Percentiles rank a stretch among this genome's conserved stretches.
Conservation (phyloP, 345 rosid species). For the Anacardium occidentale region DNA sequence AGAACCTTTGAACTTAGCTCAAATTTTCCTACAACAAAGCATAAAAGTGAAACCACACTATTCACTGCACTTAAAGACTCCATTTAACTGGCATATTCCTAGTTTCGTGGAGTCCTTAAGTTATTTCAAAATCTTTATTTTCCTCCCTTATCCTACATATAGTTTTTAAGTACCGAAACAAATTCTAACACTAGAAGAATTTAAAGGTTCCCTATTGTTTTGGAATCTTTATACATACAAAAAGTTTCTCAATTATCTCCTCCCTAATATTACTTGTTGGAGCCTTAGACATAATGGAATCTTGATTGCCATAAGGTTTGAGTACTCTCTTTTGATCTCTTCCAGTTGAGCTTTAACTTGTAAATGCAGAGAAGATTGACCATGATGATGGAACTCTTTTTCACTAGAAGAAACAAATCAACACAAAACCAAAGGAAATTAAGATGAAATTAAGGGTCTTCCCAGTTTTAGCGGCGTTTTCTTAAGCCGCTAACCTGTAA, state of each 20-base stretch:
- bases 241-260: no score
- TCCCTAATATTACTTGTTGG: no score
- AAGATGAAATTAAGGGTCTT: no score
- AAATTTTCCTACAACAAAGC: no score
- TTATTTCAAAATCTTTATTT: background rate
- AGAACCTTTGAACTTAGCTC: no score
- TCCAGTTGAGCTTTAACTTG: constrained; percentile 60
- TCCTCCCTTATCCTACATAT: constrained; percentile 5
- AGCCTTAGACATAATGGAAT: no score
- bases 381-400: constrained; percentile 35
- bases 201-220: no score
- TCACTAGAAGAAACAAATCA: constrained; percentile 36
- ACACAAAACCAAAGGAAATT: background rate
- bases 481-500: no score
- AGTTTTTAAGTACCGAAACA: constrained; percentile 13
- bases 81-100: background rate
- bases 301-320: constrained; percentile 41
- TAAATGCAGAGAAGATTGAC: constrained; percentile 48
- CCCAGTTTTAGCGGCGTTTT: no score
- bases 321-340: constrained; percentile 45
- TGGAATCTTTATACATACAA: no score
- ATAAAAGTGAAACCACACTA: no score
- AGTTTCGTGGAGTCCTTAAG: background rate
- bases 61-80: background rate
- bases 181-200: background rate